phyloP scores from a whole-genome alignment of 2,329 filamentous ascomycete genomes.

The Dryadomyces quercus-mongolicae region DNA sequence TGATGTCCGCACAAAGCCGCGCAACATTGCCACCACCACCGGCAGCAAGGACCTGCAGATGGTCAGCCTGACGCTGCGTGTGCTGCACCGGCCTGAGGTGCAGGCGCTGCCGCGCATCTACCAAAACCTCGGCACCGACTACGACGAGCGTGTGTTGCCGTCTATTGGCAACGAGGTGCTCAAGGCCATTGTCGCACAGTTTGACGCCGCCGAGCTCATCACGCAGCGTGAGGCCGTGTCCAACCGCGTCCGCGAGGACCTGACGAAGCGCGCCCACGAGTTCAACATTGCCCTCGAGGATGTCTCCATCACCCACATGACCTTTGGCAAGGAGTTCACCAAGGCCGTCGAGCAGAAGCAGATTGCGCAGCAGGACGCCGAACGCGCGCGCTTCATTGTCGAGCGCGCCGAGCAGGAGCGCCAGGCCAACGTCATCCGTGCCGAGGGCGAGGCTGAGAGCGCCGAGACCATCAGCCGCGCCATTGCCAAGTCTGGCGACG shows the following conservation, averaged over 20 bases:
- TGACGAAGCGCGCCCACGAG: constrained; percentile 83
- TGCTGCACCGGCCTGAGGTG: constrained; percentile 89
- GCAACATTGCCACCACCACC: constrained; percentile 95
- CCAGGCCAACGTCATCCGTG: constrained; percentile 95
- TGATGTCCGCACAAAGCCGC: constrained; percentile 92
- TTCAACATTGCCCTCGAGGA: constrained; percentile 99
- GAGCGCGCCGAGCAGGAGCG: constrained; percentile 98
- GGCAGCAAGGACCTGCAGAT: constrained; percentile 99
- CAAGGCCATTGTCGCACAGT: constrained; percentile 96
- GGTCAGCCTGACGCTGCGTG: constrained; percentile 94
- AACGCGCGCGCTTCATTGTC: constrained; percentile 94
- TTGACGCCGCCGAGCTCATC: constrained; percentile 97
- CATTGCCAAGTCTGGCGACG: constrained; percentile 85
- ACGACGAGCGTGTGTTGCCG: constrained; percentile 95
- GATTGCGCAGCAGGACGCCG: constrained; percentile 97
- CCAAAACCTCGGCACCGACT: constrained; percentile 95
- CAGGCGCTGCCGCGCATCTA: constrained; percentile 93
- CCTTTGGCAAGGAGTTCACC: constrained; percentile 97
- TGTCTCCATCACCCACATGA: constrained; percentile 99
- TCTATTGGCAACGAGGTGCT: constrained; percentile 99
- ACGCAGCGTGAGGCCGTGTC: constrained; percentile 96
- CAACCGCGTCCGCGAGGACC: constrained; percentile 83
- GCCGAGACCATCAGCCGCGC: constrained; percentile 88
- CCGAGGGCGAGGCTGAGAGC: constrained; percentile 94
- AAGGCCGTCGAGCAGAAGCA: constrained; percentile 99